These are phyloP conservation scores for Phytophthora pluvialis DNA, from an alignment of 352 stramenopile species.

Conservation along the genomic window DNA sequence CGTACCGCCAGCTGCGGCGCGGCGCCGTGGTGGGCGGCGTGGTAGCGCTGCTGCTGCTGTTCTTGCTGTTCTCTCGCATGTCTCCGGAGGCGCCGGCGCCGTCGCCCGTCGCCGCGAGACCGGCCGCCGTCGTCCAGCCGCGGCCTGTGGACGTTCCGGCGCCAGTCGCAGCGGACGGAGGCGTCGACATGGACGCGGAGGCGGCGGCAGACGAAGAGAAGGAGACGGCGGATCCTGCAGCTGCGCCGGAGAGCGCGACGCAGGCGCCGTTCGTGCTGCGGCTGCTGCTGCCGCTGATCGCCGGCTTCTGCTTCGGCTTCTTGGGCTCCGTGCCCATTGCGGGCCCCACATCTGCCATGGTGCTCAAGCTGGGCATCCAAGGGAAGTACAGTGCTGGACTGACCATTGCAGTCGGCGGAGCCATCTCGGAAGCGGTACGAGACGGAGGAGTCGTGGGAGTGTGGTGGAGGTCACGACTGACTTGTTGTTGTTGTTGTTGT, in stretches of 20 bases:
- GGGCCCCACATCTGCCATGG: constrained; percentile 87
- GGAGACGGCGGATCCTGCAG: neutral
- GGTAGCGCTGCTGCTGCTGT: constrained; percentile 61
- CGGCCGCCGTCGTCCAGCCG: constrained; percentile 15
- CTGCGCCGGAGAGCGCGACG: neutral
- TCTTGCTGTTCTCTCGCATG: constrained; percentile 53
- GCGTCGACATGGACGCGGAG: constrained; percentile 22
- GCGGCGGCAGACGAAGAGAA: constrained; percentile 2
- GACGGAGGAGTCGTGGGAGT: neutral
- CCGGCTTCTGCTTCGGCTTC: constrained; percentile 87
- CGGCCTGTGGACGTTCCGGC: constrained; percentile 1
- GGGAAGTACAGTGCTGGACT: constrained; percentile 82
- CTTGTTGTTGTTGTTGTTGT: constrained; percentile 17
- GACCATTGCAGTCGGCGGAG: constrained; percentile 83
- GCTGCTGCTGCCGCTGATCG: constrained; percentile 73
- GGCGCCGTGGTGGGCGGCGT: constrained; percentile 44
- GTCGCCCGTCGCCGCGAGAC: constrained; percentile 14
- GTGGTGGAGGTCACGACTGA: constrained; percentile 1
- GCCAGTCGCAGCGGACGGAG: constrained; percentile 16
- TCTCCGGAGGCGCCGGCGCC: constrained; percentile 7
- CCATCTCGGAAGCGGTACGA: constrained; percentile 82
- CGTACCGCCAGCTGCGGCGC: constrained; percentile 69
- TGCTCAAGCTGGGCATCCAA: constrained; percentile 88
- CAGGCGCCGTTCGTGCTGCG: constrained; percentile 60
- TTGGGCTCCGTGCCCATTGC: constrained; percentile 85